Base-by-base conservation (phyloP, 2,329 filamentous ascomycete species). In the Calonectria hongkongensis region DNA sequence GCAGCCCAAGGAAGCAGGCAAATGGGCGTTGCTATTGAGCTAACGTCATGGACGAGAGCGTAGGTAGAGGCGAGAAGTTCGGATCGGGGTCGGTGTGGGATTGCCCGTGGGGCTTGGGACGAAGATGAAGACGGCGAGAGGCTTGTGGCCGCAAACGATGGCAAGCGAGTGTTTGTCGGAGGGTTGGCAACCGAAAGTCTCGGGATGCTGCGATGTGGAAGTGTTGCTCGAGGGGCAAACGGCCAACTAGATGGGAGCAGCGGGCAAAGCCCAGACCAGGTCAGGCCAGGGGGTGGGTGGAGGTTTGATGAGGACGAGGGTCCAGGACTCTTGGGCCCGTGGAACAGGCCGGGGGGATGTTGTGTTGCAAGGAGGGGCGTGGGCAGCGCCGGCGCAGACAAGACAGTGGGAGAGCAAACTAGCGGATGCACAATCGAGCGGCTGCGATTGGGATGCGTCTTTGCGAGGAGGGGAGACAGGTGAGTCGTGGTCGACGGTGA, bases 231-330 rank as follows among this genome's bases (percentile, higher is more conserved):
- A 70, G 68, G 60, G 60, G 60, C 50, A 66, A 60, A 70, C 62
- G 62, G 65, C 51, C 62, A 30, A 66, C 68, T 15, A 50, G 39
- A 60, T 70, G 33, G 62, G 72, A 68, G 72, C 70, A 78, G 60
- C 68, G 68, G 73, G 56, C 64, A 70, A 70, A 65, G 66, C 47
- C 74, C 66, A 66, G 68, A 56, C 74, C 66, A 68, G 62, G 63
- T 47, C 54, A 62, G 73, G 72, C 76, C 72, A 76, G 77, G 77
- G 76, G 76, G 77, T 70, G 72, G 72, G 76, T 78, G 75, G 78
- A 79, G 71, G 76, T 79, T 79, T 79, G 76, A 79, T 76, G 76
- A 79, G 73, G 78, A 72, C 76, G 78, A 79, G 76, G 76, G 70
- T 70, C 75, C 67, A 68, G 74, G 74, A 74, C 68, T 66, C 73